Conservation (phyloP, 2,329 filamentous ascomycete genomes). For the Fusarium sp. region DNA sequence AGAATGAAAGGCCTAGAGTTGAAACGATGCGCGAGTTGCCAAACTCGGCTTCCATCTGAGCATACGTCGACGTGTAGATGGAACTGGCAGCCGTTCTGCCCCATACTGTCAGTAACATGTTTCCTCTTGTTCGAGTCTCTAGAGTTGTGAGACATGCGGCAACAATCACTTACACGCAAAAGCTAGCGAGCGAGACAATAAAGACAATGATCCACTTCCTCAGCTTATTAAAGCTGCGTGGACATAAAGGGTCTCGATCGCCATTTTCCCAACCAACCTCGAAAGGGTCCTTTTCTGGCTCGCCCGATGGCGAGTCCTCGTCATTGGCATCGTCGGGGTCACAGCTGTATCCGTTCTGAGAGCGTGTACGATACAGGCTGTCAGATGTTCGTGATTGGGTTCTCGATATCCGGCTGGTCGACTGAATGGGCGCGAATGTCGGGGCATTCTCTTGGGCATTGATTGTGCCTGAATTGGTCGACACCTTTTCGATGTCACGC, state of each 20-base stretch:
- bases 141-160: background rate
- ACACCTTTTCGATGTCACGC: slow-evolving; percentile 47
- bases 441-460: background rate
- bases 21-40: slow-evolving; percentile 79
- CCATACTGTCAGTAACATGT: background rate
- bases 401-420: slow-evolving; percentile 13
- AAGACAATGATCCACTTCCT: slow-evolving; percentile 86
- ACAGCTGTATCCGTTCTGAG: slow-evolving; percentile 63
- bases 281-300: slow-evolving; percentile 64
- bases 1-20: slow-evolving; percentile 85
- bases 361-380: slow-evolving; percentile 51
- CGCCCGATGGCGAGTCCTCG: slow-evolving; percentile 8
- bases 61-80: slow-evolving; percentile 90
- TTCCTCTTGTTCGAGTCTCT: background rate
- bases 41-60: slow-evolving; percentile 83
- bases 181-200: slow-evolving; percentile 80
- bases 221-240: slow-evolving; percentile 75
- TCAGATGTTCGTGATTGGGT: slow-evolving; percentile 25
- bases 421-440: slow-evolving; percentile 34
- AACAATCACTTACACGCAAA: slow-evolving; percentile 82
- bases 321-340: slow-evolving; percentile 42
- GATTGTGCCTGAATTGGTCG: slow-evolving; percentile 26
- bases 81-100: slow-evolving; percentile 85
- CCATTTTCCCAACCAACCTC: slow-evolving; percentile 83
- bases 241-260: slow-evolving; percentile 81